Percentiles rank a stretch among this genome's conserved stretches.
Evolutionary conservation across 2,329 filamentous ascomycete species (phyloP).

Genomic region (Gliomastix tumulicola): DNA sequence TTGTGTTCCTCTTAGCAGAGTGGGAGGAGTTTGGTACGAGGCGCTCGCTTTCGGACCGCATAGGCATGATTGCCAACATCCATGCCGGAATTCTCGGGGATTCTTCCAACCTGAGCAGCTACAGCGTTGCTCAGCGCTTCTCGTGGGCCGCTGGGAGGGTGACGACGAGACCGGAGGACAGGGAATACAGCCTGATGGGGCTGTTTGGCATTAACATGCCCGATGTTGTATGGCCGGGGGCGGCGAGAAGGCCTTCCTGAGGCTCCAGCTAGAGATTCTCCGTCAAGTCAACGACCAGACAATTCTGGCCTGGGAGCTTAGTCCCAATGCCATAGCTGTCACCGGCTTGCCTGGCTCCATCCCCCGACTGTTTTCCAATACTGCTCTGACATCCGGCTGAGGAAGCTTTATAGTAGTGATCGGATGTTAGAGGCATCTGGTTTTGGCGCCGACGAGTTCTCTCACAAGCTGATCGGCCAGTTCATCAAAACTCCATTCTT

Average conservation of each 20-base stretch:
- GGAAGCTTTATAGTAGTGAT: too few species aligned
- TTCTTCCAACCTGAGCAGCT: background rate
- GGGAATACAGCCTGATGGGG: conserved; percentile 14
- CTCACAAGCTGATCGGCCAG: too few species aligned
- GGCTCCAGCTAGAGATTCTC: conserved; percentile 13
- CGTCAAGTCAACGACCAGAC: background rate
- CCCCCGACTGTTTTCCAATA: too few species aligned
- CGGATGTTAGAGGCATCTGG: too few species aligned
- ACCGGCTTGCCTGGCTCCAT: too few species aligned
- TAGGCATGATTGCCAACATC: too few species aligned
- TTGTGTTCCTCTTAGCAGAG: conserved; percentile 22
- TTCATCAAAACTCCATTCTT: too few species aligned
- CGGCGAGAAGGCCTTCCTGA: conserved; percentile 11
- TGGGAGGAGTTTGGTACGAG: conserved; percentile 8
- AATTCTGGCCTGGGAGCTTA: background rate
- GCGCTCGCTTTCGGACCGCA: background rate
- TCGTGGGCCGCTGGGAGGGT: conserved; percentile 11
- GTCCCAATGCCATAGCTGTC: too few species aligned
- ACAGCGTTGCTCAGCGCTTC: conserved; percentile 10
- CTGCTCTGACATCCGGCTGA: too few species aligned
- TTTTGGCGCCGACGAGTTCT: too few species aligned
- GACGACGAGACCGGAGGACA: conserved; percentile 14
- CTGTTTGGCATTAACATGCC: conserved; percentile 16
- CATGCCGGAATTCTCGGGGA: background rate
- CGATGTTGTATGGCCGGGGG: too few species aligned